phyloP scores from a whole-genome alignment of 805 yeast genomes.

The Blastobotrys terrestris region DNA sequence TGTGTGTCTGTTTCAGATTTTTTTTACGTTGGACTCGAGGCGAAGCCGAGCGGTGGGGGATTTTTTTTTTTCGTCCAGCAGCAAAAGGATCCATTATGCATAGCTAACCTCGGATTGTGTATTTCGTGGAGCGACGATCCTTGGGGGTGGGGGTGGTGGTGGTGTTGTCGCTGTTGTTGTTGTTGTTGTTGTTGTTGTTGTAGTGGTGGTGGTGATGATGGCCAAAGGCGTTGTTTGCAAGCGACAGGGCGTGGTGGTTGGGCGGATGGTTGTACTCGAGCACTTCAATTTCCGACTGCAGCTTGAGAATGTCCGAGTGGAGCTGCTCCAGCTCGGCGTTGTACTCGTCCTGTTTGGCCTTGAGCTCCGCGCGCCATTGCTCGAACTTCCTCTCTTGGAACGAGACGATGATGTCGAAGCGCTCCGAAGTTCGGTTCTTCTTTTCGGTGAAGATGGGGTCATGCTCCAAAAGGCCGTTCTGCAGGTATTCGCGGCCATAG shows the following conservation, averaged over 20 bases:
- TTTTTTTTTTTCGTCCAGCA: too few species aligned
- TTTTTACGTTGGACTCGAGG: too few species aligned
- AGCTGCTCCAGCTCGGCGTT: conserved; percentile 15
- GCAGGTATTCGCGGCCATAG: conserved; percentile 29
- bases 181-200: not conserved
- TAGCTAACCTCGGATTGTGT: not conserved
- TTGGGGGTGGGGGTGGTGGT: not conserved
- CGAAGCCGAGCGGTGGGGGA: too few species aligned
- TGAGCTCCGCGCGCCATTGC: conserved; percentile 83
- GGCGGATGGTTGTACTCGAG: not conserved
- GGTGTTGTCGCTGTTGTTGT: not conserved
- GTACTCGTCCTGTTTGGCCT: conserved; percentile 14
- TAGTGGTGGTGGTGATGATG: not conserved
- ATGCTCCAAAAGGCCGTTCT: conserved; percentile 34
- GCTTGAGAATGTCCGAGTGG: conserved; percentile 2
- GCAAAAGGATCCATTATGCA: not conserved
- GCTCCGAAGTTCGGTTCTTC: conserved; percentile 75
- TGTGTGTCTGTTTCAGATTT: too few species aligned
- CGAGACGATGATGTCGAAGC: conserved; percentile 79
- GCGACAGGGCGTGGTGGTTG: not conserved
- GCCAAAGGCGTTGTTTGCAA: not conserved
- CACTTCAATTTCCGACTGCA: not conserved
- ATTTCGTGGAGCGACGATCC: not conserved
- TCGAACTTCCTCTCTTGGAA: conserved; percentile 88
- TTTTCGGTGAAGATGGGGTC: conserved; percentile 83